Evolutionary conservation across 2,329 filamentous ascomycete genomes (phyloP).

Genomic region (Fusarium nurragi): DNA sequence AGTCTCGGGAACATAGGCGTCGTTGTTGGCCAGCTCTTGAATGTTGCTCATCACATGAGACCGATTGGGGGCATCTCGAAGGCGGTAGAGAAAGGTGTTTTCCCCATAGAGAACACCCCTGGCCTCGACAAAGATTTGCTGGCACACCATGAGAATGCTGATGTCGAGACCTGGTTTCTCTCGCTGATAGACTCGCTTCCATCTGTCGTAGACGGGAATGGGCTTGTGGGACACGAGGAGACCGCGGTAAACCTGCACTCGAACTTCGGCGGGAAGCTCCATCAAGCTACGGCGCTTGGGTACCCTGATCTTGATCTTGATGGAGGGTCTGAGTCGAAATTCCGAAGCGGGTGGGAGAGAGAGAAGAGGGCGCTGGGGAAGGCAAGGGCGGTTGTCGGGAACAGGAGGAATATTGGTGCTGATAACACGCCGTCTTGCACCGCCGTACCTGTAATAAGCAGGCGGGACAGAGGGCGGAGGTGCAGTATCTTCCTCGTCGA

Average conservation of each 20-base stretch:
- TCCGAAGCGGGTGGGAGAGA: background rate
- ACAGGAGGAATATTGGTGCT: background rate
- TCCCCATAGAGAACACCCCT: conserved; percentile 56
- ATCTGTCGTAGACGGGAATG: conserved; percentile 49
- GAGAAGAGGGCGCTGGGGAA: background rate
- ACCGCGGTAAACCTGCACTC: conserved; percentile 45
- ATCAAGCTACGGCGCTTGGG: conserved; percentile 13
- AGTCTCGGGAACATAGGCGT: conserved; percentile 10
- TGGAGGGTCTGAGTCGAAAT: background rate
- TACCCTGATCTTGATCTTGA: background rate
- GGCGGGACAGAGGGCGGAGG: conserved; percentile 21
- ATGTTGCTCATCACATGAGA: conserved; percentile 29
- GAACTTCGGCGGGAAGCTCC: conserved; percentile 45
- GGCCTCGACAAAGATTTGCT: conserved; percentile 50
- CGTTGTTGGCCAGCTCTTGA: conserved; percentile 26
- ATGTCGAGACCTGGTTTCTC: conserved; percentile 47
- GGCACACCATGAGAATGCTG: conserved; percentile 52
- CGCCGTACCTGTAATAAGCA: background rate
- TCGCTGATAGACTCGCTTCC: conserved; percentile 48
- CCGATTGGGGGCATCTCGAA: conserved; percentile 50
- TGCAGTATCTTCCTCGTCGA: conserved; percentile 33
- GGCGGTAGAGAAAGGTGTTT: conserved; percentile 58
- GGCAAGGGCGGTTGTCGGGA: background rate
- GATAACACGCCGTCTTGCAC: background rate
- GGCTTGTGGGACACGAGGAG: conserved; percentile 47